Evolutionary conservation across 257 asterid species (phyloP).

Genomic region (Ballota nigra): DNA sequence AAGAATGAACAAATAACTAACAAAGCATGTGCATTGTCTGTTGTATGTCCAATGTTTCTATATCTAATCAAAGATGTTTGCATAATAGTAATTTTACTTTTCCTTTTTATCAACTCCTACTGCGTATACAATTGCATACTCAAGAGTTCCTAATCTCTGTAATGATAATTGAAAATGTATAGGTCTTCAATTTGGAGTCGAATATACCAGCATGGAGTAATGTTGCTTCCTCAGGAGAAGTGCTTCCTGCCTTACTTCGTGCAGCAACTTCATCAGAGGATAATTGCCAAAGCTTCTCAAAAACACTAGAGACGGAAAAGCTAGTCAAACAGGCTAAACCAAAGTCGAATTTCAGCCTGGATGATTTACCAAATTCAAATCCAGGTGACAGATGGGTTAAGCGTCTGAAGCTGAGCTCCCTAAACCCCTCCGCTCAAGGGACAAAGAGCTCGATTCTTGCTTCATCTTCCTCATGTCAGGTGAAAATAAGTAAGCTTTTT

Average conservation of each 20-base stretch:
- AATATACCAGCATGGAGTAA: not conserved
- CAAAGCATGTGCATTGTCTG: not conserved
- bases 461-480: constrained; percentile 28
- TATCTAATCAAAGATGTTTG: not conserved
- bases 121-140: not conserved
- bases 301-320: constrained; percentile 11
- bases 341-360: constrained; percentile 16
- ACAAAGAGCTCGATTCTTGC: constrained; percentile 31
- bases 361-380: constrained; percentile 28
- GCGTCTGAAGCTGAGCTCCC: constrained; percentile 54
- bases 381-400: constrained; percentile 61
- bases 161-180: constrained; percentile 1
- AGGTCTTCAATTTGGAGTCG: constrained; percentile 21
- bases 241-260: constrained; percentile 33
- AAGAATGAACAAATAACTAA: not conserved
- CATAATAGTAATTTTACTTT: not conserved
- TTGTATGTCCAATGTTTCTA: not conserved
- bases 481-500: constrained; percentile 24
- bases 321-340: constrained; percentile 20
- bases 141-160: not conserved
- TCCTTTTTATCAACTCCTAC: not conserved
- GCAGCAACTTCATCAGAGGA: constrained; percentile 27
- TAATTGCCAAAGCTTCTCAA: not conserved
- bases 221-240: constrained; percentile 21
- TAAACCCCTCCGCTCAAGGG: constrained; percentile 36